phyloP scores from a whole-genome alignment of 441 rosid genomes.

The Aquilaria agallochum region DNA sequence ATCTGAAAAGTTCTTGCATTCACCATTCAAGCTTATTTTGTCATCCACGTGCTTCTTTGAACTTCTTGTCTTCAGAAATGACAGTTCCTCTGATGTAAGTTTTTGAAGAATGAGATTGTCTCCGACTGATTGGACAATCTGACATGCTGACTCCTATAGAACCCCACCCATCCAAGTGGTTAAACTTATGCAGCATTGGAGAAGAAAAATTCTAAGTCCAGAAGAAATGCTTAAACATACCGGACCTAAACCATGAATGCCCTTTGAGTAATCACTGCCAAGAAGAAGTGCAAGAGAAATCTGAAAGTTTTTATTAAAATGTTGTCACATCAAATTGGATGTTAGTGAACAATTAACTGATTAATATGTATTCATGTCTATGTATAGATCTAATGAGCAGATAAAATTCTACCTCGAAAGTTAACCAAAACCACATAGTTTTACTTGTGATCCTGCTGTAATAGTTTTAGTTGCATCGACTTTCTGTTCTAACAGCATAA shows the following conservation, averaged over 20 bases:
- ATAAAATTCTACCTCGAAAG: too few relatives aligned
- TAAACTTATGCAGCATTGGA: conserved; percentile 5
- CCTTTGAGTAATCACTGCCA: conserved; percentile 85
- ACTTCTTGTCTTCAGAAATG: conserved; percentile 41
- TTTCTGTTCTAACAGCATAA: too few relatives aligned
- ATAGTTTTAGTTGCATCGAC: too few relatives aligned
- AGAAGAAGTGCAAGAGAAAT: conserved; percentile 82
- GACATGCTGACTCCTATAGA: conserved; percentile 76
- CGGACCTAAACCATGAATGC: conserved; percentile 81
- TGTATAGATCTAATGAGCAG: too few relatives aligned
- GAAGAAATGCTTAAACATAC: conserved; percentile 39
- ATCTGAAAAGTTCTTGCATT: conserved; percentile 15
- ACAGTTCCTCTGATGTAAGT: conserved; percentile 49
- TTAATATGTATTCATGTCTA: too few relatives aligned
- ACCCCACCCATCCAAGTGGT: conserved; percentile 9
- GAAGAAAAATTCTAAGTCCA: conserved; percentile 8
- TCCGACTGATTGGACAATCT: conserved; percentile 65
- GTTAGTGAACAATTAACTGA: too few relatives aligned
- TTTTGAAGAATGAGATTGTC: conserved; percentile 58
- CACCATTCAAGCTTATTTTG: conserved; percentile 35
- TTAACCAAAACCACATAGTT: too few relatives aligned
- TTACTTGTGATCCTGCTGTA: too few relatives aligned
- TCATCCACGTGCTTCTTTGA: conserved; percentile 40
- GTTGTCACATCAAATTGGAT: too few relatives aligned
- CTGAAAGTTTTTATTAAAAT: conserved; percentile 25